Percentiles rank a stretch among this genome's conserved stretches.
Conservation (phyloP, 2,329 filamentous ascomycete species). For the Amauroascus niger region DNA sequence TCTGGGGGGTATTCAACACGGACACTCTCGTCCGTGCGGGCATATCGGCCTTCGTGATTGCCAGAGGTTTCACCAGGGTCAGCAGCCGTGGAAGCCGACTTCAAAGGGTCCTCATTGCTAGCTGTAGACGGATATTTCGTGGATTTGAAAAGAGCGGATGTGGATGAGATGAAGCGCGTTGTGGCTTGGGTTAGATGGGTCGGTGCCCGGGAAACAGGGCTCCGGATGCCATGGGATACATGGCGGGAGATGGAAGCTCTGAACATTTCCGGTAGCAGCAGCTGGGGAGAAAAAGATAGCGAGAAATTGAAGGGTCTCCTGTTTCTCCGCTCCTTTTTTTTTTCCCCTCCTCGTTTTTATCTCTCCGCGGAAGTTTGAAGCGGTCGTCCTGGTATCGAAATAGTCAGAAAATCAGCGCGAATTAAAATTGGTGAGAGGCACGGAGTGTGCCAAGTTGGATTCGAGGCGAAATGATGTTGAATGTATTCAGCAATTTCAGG, state of each 20-base stretch:
- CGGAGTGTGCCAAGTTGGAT: background rate
- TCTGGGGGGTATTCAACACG: slow-evolving; percentile 70
- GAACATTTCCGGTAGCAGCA: slow-evolving; percentile 7
- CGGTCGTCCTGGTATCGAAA: background rate
- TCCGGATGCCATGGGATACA: background rate
- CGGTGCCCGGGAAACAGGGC: background rate
- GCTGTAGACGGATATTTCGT: slow-evolving; percentile 15
- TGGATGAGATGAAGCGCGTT: slow-evolving; percentile 26
- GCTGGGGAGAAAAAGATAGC: too few relatives aligned
- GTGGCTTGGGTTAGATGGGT: background rate
- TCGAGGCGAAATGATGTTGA: background rate
- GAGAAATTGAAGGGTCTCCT: too few relatives aligned
- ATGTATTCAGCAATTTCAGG: background rate
- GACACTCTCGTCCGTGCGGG: slow-evolving; percentile 70
- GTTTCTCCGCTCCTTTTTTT: too few relatives aligned
- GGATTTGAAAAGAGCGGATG: slow-evolving; percentile 21
- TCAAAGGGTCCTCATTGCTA: slow-evolving; percentile 1
- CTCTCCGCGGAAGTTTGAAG: background rate
- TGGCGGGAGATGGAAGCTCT: slow-evolving; percentile 9
- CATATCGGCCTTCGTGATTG: slow-evolving; percentile 56
- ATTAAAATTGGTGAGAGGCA: background rate
- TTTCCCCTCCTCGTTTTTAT: background rate
- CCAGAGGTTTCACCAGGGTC: slow-evolving; percentile 13
- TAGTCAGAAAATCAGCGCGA: background rate
- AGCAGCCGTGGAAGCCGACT: slow-evolving; percentile 4